phyloP scores from a whole-genome alignment of 2,329 filamentous ascomycete species.

The Epicoccum nigrum region DNA sequence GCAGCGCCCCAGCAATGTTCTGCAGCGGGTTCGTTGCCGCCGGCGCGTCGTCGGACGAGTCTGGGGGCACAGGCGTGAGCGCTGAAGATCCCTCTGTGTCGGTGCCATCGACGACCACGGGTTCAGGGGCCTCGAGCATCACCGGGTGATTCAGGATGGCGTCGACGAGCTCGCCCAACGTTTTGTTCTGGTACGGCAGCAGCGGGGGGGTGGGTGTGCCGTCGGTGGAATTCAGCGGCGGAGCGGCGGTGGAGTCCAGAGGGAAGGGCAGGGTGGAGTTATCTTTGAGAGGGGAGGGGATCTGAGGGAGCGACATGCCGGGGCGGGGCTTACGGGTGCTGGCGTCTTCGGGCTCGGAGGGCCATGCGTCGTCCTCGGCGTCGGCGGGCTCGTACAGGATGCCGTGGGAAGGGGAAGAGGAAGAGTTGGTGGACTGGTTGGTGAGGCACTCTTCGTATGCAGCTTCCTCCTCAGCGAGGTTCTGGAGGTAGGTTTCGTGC shows the following conservation, averaged over 20 bases:
- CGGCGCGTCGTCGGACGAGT: not conserved
- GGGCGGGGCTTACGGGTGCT: slow-evolving; percentile 4
- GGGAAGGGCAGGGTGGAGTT: slow-evolving; percentile 8
- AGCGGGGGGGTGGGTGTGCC: not conserved
- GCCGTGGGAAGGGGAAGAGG: not conserved
- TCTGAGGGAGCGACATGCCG: not conserved
- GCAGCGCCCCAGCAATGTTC: slow-evolving; percentile 8
- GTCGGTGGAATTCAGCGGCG: not conserved
- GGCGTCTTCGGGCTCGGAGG: slow-evolving; percentile 2
- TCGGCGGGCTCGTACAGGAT: not conserved
- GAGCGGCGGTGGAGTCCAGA: not conserved
- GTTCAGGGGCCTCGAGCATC: not conserved
- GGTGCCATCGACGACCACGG: not conserved
- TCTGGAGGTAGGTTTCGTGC: slow-evolving; percentile 3
- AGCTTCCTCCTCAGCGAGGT: not conserved
- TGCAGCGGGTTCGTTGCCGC: not conserved
- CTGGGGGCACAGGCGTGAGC: not conserved
- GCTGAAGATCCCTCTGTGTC: too few relatives aligned
- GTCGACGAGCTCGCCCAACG: slow-evolving; percentile 8
- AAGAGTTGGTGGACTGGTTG: not conserved
- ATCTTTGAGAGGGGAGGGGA: not conserved
- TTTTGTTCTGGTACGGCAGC: slow-evolving; percentile 10
- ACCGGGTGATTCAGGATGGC: not conserved
- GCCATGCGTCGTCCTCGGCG: not conserved
- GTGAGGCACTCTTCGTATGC: not conserved